These are phyloP conservation scores for Penicillium sp. DNA, from an alignment of 2,329 filamentous ascomycete genomes.

Conservation along the genomic window DNA sequence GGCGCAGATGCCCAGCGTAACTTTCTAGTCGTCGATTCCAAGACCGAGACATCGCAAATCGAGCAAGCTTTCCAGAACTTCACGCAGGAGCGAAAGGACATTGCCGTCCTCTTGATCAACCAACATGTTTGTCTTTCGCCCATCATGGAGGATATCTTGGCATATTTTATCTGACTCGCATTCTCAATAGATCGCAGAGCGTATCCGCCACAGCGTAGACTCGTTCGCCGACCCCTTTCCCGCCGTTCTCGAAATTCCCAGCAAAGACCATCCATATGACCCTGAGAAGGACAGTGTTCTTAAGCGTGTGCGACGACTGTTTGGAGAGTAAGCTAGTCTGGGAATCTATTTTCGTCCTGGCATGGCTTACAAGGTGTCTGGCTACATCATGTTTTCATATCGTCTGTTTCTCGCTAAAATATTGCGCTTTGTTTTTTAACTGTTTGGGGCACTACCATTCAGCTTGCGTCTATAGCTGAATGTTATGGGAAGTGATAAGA, in stretches of 20 bases:
- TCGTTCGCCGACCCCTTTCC: constrained; percentile 93
- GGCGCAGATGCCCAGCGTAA: constrained; percentile 93
- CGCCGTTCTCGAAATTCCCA: constrained; percentile 93
- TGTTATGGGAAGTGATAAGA: constrained; percentile 12
- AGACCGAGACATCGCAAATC: constrained; percentile 86
- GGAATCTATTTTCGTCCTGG: constrained; percentile 5
- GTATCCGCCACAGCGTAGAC: constrained; percentile 88
- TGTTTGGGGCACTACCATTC: constrained; percentile 10
- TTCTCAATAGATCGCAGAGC: constrained; percentile 75
- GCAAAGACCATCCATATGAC: constrained; percentile 98
- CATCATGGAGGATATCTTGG: background rate
- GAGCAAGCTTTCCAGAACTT: constrained; percentile 89
- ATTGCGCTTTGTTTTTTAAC: constrained; percentile 2
- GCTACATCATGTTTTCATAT: constrained; percentile 12
- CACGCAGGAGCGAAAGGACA: constrained; percentile 88
- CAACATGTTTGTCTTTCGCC: constrained; percentile 72
- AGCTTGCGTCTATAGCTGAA: constrained; percentile 8
- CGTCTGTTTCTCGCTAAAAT: constrained; percentile 10
- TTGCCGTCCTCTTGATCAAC: constrained; percentile 95
- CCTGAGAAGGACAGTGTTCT: constrained; percentile 98
- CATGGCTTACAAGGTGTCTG: constrained; percentile 6
- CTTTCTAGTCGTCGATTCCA: constrained; percentile 93
- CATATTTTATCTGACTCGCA: background rate
- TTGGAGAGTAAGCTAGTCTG: constrained; percentile 57
- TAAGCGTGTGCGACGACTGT: constrained; percentile 76